These are phyloP conservation scores for Daldinia loculata DNA, from an alignment of 495 filamentous ascomycete species.

Conservation along the genomic window DNA sequence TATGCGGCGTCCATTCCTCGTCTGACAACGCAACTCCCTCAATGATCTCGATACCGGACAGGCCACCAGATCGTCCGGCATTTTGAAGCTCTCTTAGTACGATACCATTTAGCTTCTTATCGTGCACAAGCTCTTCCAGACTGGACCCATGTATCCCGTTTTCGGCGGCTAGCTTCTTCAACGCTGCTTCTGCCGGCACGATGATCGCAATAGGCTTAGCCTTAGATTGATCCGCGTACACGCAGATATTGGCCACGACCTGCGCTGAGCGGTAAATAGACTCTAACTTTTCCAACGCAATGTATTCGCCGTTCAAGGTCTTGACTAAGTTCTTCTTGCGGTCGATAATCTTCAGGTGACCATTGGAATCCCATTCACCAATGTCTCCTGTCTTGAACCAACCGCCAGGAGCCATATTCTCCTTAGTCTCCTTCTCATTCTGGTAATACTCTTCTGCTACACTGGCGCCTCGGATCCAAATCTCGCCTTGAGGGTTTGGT, in stretches of 20 bases:
- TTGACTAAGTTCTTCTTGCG: conserved; percentile 99
- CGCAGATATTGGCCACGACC: conserved; percentile 93
- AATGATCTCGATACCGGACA: conserved; percentile 89
- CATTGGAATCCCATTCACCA: conserved; percentile 84
- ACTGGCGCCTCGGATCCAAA: conserved; percentile 86
- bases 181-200: conserved; percentile 82
- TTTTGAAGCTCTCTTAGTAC: conserved; percentile 86
- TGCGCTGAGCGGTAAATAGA: conserved; percentile 87
- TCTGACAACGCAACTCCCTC: conserved; percentile 91
- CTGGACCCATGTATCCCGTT: conserved; percentile 74
- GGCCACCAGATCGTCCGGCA: conserved; percentile 76
- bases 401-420: conserved; percentile 75
- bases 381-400: conserved; percentile 99
- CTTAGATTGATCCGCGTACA: conserved; percentile 83
- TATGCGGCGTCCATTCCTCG: conserved; percentile 97
- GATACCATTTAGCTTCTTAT: conserved; percentile 77
- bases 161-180: conserved; percentile 83
- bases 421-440: conserved; percentile 84
- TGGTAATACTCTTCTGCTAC: conserved; percentile 80
- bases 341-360: conserved; percentile 89
- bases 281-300: conserved; percentile 98
- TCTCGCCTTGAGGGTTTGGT: conserved; percentile 90
- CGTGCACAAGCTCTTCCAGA: conserved; percentile 82
- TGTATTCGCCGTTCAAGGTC: conserved; percentile 96
- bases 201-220: conserved; percentile 93